Percentiles rank a stretch among this genome's conserved stretches.
Conservation (phyloP, 805 yeast species). For the Yarrowia sp. region DNA sequence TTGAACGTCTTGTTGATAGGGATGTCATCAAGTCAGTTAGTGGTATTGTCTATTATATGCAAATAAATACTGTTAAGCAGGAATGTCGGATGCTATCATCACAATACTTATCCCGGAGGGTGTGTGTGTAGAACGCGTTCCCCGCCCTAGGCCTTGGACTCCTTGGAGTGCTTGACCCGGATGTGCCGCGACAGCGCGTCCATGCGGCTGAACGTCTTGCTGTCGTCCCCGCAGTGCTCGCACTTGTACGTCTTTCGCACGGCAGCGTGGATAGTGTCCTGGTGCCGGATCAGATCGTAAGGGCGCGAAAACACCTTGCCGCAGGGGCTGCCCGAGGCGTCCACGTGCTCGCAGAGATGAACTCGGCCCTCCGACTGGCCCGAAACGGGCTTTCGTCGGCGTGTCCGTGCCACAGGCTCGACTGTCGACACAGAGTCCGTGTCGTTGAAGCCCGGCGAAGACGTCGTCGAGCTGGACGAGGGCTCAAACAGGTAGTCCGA, state of each 20-base stretch:
- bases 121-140: background rate
- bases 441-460: constrained; percentile 16
- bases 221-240: constrained; percentile 74
- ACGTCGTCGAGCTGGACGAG: background rate
- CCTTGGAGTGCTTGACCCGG: constrained; percentile 68
- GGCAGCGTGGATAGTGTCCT: constrained; percentile 91
- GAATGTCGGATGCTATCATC: constrained; percentile 16
- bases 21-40: constrained; percentile 22
- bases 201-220: constrained; percentile 85
- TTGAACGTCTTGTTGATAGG: constrained; percentile 9
- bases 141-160: constrained; percentile 11
- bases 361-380: background rate
- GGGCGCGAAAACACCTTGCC: constrained; percentile 85
- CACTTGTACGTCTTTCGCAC: constrained; percentile 84
- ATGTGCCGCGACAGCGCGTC: constrained; percentile 94
- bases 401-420: constrained; percentile 4
- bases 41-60: constrained; percentile 27
- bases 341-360: constrained; percentile 12
- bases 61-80: constrained; percentile 26
- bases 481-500: constrained; percentile 25
- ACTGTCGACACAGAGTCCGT: constrained; percentile 22
- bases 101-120: constrained; percentile 22
- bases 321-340: constrained; percentile 47
- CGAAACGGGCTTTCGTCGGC: constrained; percentile 17
- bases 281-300: constrained; percentile 91